phyloP scores from a whole-genome alignment of 2,329 filamentous ascomycete genomes.

The Cladophialophora yegresii region DNA sequence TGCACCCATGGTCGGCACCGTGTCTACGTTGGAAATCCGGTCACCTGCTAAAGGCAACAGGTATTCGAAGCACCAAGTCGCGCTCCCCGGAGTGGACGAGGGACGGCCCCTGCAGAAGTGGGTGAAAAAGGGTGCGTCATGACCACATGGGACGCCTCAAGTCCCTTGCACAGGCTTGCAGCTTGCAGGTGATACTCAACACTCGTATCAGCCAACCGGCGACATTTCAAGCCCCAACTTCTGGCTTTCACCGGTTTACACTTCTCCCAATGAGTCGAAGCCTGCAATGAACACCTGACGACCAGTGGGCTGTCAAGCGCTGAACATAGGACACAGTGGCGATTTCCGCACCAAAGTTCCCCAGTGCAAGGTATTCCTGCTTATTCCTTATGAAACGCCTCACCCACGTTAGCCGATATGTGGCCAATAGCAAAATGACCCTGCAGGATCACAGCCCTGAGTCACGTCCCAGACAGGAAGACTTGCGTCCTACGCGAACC shows the following conservation, averaged over 20 bases:
- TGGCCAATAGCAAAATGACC: neutral
- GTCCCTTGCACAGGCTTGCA: conserved; percentile 8
- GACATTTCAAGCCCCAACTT: conserved; percentile 10
- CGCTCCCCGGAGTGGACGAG: neutral
- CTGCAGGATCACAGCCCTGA: neutral
- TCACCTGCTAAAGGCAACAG: neutral
- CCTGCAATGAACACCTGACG: neutral
- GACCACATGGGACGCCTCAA: conserved; percentile 20
- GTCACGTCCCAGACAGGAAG: neutral
- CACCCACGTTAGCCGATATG: neutral
- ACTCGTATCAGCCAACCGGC: conserved; percentile 8
- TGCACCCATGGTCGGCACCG: neutral
- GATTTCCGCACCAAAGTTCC: neutral
- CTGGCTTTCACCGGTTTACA: conserved; percentile 18
- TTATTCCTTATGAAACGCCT: neutral
- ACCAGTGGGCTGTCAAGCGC: conserved; percentile 1
- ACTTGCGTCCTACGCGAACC: neutral
- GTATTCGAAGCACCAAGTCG: neutral
- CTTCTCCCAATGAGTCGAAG: neutral
- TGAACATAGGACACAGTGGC: conserved; percentile 9
- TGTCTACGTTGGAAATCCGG: neutral
- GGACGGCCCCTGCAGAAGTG: neutral
- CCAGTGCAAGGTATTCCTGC: neutral
- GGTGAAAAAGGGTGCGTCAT: neutral
- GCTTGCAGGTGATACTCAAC: neutral